Evolutionary conservation across 2,329 filamentous ascomycete genomes (phyloP).

Genomic region (Fusarium devonianum): DNA sequence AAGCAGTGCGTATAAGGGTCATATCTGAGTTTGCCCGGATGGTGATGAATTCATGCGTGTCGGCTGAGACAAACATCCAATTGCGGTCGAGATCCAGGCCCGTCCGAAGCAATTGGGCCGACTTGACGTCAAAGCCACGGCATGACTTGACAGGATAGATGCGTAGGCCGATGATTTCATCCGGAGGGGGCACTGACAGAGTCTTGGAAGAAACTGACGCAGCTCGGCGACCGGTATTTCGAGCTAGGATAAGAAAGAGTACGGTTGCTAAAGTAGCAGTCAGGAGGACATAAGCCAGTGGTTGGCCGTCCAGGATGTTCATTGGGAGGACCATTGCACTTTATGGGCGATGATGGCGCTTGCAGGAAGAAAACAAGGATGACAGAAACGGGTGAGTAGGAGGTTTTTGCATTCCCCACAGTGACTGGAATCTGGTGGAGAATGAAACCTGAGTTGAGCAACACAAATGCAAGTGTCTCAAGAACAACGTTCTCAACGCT

Average conservation of each 20-base stretch:
- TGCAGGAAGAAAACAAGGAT: too few species aligned
- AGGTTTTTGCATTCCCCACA: too few species aligned
- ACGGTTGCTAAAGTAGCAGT: slow-evolving; percentile 1
- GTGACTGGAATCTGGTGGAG: too few species aligned
- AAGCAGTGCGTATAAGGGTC: slow-evolving; percentile 60
- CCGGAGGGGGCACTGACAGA: slow-evolving; percentile 25
- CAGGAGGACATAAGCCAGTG: slow-evolving; percentile 5
- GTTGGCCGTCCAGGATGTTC: neutral
- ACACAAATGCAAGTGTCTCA: too few species aligned
- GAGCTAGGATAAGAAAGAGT: too few species aligned
- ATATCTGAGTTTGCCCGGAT: slow-evolving; percentile 67
- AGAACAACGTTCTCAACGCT: too few species aligned
- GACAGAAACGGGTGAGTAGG: too few species aligned
- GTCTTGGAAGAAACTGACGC: too few species aligned
- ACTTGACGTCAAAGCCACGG: slow-evolving; percentile 63
- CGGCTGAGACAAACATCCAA: slow-evolving; percentile 70
- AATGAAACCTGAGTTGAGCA: too few species aligned
- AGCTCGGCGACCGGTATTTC: too few species aligned
- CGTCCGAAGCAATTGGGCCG: slow-evolving; percentile 58
- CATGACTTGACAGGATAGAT: slow-evolving; percentile 74
- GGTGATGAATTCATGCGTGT: slow-evolving; percentile 64
- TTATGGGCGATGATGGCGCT: neutral
- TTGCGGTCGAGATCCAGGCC: slow-evolving; percentile 68
- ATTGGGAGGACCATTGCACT: slow-evolving; percentile 7
- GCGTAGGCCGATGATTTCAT: slow-evolving; percentile 50